Base-by-base conservation (phyloP, 2,329 filamentous ascomycete species). In the Dactylellina sp. region DNA sequence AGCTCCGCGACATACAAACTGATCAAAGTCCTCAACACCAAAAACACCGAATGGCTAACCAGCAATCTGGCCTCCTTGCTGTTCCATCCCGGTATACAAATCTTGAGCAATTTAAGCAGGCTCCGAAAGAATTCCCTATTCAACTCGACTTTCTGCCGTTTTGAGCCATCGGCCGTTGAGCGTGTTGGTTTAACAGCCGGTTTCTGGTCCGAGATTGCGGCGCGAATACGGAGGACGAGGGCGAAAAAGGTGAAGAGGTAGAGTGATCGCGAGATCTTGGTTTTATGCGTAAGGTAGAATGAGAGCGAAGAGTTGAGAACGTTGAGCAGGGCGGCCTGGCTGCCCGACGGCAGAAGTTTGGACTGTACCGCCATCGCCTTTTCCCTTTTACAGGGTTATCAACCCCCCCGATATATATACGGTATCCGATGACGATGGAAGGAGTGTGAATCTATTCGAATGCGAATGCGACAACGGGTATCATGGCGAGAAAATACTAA, bases 1-100 rank as follows among this genome's bases (percentile, higher is more conserved):
- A 99, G 89, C 81, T 97, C 93, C 1, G 95, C 95, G 20, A 99
- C 95, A 81, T 97, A 96, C 78, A 99, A 81, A 82, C 93, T 97
- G 78, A 99, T 93, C 79, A 99, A 83, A 0, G 95, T 98, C 78
- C 95, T 85, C 72, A 97, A 81, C 18, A 99, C 90, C 77, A 99
- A 83, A 80, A 99, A 99, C 78, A 98, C 88, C 79, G 90, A 97
- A 81, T 99, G 95, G 82, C 92, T 96, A 78, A 94, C 85, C 70
- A 99, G 83, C 78, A 99, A 83, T 76, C 93, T 84, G 32, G 94
- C 85, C 84, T 99, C 95, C 81, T 93, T 93, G 81, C 91, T 96
- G 79, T 87, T 86, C 89, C 91, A 96, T 50, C 93, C 91, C 0
- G 95, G 95, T 75, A 99, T 89, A 52, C 96, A 93, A 79, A 99